Conservation (phyloP, 2,329 filamentous ascomycete species). For the Fusarium longipes region DNA sequence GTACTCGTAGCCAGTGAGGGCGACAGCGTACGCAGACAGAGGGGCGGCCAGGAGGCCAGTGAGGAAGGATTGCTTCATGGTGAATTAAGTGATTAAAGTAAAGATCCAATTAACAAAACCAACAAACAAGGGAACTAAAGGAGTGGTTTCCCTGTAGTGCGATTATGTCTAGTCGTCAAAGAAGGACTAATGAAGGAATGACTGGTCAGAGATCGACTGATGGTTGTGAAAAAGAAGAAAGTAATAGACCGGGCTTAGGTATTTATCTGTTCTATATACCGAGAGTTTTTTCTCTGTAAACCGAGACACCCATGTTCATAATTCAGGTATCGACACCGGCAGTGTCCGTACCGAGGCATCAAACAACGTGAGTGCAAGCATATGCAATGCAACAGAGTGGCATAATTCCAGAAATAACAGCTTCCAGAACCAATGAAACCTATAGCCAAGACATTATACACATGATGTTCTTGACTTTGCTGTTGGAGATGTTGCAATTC, state of each 20-base stretch:
- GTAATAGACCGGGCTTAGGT: slow-evolving; percentile 1
- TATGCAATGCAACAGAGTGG: neutral
- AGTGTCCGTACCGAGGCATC: slow-evolving; percentile 1
- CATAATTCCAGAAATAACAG: slow-evolving; percentile 3
- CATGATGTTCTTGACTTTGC: neutral
- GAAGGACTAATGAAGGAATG: slow-evolving; percentile 13
- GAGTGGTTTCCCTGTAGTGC: slow-evolving; percentile 7
- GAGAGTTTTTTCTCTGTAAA: neutral
- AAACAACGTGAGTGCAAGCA: neutral
- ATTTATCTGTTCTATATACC: slow-evolving; percentile 6
- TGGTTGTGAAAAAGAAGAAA: neutral
- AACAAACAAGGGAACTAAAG: slow-evolving; percentile 2
- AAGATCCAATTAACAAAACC: neutral
- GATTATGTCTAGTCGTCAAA: slow-evolving; percentile 5
- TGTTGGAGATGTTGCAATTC: neutral
- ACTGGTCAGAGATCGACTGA: slow-evolving; percentile 8
- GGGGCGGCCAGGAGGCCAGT: slow-evolving; percentile 27
- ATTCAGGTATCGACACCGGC: neutral
- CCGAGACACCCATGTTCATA: slow-evolving; percentile 1
- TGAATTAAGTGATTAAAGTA: neutral
- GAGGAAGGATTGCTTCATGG: slow-evolving; percentile 32
- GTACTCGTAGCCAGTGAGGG: slow-evolving; percentile 60
- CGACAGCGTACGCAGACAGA: slow-evolving; percentile 28
- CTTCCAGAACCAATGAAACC: slow-evolving; percentile 5
- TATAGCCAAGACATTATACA: neutral